Evolutionary conservation across 2,329 filamentous ascomycete genomes (phyloP), one percentile per base, ranked within the genome.

Genomic region (Uncinocarpus reesii): DNA sequence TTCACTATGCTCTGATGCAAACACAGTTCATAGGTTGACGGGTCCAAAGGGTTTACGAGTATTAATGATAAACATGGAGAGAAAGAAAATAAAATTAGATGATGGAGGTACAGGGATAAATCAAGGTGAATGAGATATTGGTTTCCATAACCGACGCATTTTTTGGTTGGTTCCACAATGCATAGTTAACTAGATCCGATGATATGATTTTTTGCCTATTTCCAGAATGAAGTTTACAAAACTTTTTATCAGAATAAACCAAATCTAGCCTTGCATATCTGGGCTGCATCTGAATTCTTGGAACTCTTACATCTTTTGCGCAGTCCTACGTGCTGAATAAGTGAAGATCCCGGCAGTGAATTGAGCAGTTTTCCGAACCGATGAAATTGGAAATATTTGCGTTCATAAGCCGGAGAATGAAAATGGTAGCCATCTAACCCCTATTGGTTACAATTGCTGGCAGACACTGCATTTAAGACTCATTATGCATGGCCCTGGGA

Each of bases 401-500:
- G 37, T 41, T 47, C 36, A 47, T 41, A 40, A 26, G 28, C 36
- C 41, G 45, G 44, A 47, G 45, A 34, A 47, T 47, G 46, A 42
- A 21, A 23, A 47, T 26, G 37, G 20, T 42, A 43, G 46, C 46
- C 37, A 42, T 42, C 38, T 48, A 43, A 48, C 46, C 46, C 44
- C 20, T 43, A 42, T 29, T 28, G 46, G 46, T 48, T 48, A 48
- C 46, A 48, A 43, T 42, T 43, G 29, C 21, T 42, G 40, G 38
- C 38, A 31, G 36, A 43, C 20, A 38, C 38, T 48, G 46, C 46
- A 43, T 48, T 36, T 21, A 29, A 48, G 46, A 42, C 46, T 48
- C 46, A 48, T 48, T 48, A 48, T 42, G 46, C 46, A 48, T 43
- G 46, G 46, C 37, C 18, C 24, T 42, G 13, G 29, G 26, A 34